These are phyloP conservation scores for Polygonum aviculare DNA, from an alignment of 148 eudicot species.

Conservation along the genomic window DNA sequence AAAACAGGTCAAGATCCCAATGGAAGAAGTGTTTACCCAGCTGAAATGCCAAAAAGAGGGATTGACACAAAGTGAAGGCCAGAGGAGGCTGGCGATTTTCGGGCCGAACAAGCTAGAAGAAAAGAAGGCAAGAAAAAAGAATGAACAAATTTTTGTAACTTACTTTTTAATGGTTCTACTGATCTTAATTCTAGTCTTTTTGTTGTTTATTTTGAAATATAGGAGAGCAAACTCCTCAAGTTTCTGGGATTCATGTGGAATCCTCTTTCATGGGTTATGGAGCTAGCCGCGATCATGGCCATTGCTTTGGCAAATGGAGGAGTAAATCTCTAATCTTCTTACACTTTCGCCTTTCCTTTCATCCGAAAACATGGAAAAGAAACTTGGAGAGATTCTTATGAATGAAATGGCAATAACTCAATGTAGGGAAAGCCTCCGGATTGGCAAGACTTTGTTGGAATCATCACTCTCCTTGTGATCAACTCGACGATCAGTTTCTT, in stretches of 20 bases:
- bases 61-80: slow-evolving; percentile 40
- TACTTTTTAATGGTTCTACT: not conserved
- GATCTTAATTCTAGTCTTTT: not conserved
- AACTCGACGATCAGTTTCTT: slow-evolving; percentile 75
- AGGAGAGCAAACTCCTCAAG: slow-evolving; percentile 63
- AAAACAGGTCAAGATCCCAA: slow-evolving; percentile 46
- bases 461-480: slow-evolving; percentile 43
- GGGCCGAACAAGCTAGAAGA: slow-evolving; percentile 81
- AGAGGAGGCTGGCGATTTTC: slow-evolving; percentile 37
- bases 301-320: slow-evolving; percentile 79
- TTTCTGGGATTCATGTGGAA: slow-evolving; percentile 88
- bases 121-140: slow-evolving; percentile 34
- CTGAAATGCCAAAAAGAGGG: slow-evolving; percentile 50
- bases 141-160: too few relatives aligned
- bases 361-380: not conserved
- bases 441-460: slow-evolving; percentile 81
- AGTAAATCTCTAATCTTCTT: slow-evolving; percentile 20
- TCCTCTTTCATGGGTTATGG: slow-evolving; percentile 90
- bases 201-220: slow-evolving; percentile 7
- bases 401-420: slow-evolving; percentile 32
- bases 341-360: not conserved
- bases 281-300: slow-evolving; percentile 70
- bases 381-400: not conserved
- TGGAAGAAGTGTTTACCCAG: slow-evolving; percentile 52
- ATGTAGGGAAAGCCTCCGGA: slow-evolving; percentile 65